Percentiles rank a stretch among this genome's conserved stretches.
phyloP scores from a whole-genome alignment of 1,139 yeast species.

The Magnusiomyces suaveolens region DNA sequence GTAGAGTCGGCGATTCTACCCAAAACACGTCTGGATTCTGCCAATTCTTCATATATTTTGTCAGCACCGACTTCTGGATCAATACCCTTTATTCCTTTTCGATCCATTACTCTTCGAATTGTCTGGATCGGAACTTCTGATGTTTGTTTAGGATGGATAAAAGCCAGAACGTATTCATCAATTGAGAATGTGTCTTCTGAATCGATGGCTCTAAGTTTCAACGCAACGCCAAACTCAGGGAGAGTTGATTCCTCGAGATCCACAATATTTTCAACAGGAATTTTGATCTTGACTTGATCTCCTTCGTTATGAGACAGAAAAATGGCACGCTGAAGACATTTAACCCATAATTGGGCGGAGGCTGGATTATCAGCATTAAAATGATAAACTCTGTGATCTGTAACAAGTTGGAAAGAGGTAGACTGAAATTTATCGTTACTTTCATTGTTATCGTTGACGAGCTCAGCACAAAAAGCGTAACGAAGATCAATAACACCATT shows the following conservation, averaged over 20 bases:
- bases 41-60: slow-evolving; percentile 1
- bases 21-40: slow-evolving; percentile 8
- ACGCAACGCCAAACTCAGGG: slow-evolving; percentile 42
- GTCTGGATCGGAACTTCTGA: slow-evolving; percentile 12
- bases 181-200: slow-evolving; percentile 43
- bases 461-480: slow-evolving; percentile 52
- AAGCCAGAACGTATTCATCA: slow-evolving; percentile 62
- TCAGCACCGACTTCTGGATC: slow-evolving; percentile 4
- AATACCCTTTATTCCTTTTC: slow-evolving; percentile 4
- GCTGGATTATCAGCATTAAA: slow-evolving; percentile 66
- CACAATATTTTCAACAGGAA: slow-evolving; percentile 62
- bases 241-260: slow-evolving; percentile 48
- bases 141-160: slow-evolving; percentile 34
- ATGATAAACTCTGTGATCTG: slow-evolving; percentile 50
- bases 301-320: slow-evolving; percentile 64
- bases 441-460: slow-evolving; percentile 24
- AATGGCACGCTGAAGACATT: slow-evolving; percentile 60
- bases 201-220: slow-evolving; percentile 43
- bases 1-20: slow-evolving; percentile 14
- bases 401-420: slow-evolving; percentile 30
- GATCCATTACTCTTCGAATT: slow-evolving; percentile 12
- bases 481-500: slow-evolving; percentile 61
- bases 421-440: slow-evolving; percentile 25
- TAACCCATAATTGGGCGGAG: slow-evolving; percentile 75
- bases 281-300: slow-evolving; percentile 64